Evolutionary conservation across 2,329 filamentous ascomycete species (phyloP).

Genomic region (Fusarium tuaranense): DNA sequence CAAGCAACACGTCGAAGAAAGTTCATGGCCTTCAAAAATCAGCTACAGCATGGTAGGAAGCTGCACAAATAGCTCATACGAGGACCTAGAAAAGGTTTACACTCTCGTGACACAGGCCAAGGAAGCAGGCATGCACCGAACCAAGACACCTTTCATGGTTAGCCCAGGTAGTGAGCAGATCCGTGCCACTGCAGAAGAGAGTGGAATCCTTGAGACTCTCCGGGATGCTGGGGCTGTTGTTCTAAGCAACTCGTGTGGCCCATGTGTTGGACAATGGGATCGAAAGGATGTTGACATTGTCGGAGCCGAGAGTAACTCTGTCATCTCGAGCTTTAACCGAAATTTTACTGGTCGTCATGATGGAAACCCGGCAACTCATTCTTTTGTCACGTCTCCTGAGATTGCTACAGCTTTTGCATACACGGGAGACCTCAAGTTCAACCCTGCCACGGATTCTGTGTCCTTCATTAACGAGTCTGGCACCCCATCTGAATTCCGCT

Average conservation of each 20-base stretch:
- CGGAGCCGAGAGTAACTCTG: constrained; percentile 45
- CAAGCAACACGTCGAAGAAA: constrained; percentile 8
- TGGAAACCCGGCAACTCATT: constrained; percentile 57
- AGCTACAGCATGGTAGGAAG: constrained; percentile 49
- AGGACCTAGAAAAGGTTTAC: constrained; percentile 49
- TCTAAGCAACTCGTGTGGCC: constrained; percentile 49
- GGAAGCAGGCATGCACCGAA: constrained; percentile 43
- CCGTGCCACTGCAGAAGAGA: neutral
- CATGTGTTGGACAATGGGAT: constrained; percentile 52
- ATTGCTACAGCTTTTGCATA: neutral
- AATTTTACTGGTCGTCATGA: constrained; percentile 53
- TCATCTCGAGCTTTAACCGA: constrained; percentile 51
- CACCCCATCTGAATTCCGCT: neutral
- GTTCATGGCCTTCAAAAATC: constrained; percentile 46
- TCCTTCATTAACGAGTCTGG: neutral
- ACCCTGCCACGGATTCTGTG: neutral
- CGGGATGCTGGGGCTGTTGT: constrained; percentile 47
- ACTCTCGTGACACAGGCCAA: constrained; percentile 47
- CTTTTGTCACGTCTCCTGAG: constrained; percentile 46
- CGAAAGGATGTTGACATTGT: constrained; percentile 46
- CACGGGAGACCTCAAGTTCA: neutral
- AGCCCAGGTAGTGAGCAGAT: constrained; percentile 50
- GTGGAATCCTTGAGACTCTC: constrained; percentile 25
- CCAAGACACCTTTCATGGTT: constrained; percentile 47
- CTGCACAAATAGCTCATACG: constrained; percentile 52